Evolutionary conservation across 352 stramenopile species (phyloP), one percentile per base, ranked within the genome.

Genomic region (Globisporangium polare): DNA sequence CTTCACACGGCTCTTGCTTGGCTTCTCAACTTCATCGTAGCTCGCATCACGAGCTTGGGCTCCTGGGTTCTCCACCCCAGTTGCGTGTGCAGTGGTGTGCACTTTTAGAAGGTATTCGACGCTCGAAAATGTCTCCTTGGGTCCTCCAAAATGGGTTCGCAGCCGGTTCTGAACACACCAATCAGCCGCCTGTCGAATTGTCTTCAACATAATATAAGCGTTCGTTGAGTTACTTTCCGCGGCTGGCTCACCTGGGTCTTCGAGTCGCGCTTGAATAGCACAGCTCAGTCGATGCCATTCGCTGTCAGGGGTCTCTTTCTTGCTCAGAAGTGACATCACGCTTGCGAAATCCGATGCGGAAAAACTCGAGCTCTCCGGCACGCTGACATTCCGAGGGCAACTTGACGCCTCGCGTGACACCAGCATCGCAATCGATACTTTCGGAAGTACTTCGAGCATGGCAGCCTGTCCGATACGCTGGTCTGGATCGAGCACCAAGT

Each of bases 91-190:
- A 27, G 26, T 35, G n/a, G 66, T 62, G 63, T 80, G 72, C 37
- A 73, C 51, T 27, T 83, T 69, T 29, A 93, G 60, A 35, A 94
- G 65, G 12, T 67, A 73, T 60, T 95, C 85, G n/a, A 95, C 76
- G 10, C 74, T 78, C 6, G 78, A 76, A 74, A 95, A 94, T 24
- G 72, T 91, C 57, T 90, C 77, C 41, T 82, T 77, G 41, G 86
- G 81, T 3, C 80, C 81, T 37, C 86, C 86, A 55, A 92, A 84
- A 59, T 89, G 78, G 4, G 86, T 92, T 15, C 86, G 80, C 31
- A 95, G 65, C 46, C 86, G 74, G 52, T 83, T 85, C 15, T 89
- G 72, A 20, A 93, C 69, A 43, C 83, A 88, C 83, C 85, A 95
- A 17, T 53, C 66, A 18, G 84, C 81, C 24, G 79, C 75, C 73